These are phyloP conservation scores for Colletotrichum sidae DNA, from an alignment of 2,329 filamentous ascomycete species.

Conservation along the genomic window DNA sequence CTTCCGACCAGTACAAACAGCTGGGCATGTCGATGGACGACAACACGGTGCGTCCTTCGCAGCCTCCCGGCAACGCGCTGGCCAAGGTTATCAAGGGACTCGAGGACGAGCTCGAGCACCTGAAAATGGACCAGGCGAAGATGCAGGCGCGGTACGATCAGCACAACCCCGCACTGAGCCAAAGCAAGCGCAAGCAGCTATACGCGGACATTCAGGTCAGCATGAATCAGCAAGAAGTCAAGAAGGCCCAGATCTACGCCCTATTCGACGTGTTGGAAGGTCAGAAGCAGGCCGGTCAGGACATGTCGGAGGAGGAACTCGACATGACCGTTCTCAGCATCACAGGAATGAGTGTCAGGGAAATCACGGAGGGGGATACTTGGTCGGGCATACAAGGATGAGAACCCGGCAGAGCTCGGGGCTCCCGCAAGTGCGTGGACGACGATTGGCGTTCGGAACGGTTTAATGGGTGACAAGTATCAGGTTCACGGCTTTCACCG, in stretches of 20 bases:
- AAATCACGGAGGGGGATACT: conserved; percentile 55
- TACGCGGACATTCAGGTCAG: conserved; percentile 71
- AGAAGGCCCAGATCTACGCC: conserved; percentile 83
- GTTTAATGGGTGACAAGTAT: conserved; percentile 1
- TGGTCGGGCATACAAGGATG: conserved; percentile 54
- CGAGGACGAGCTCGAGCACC: conserved; percentile 81
- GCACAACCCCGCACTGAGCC: conserved; percentile 74
- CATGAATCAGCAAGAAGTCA: conserved; percentile 74
- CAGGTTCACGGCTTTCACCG: conserved; percentile 9
- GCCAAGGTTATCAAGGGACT: conserved; percentile 86
- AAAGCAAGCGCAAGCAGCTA: conserved; percentile 71
- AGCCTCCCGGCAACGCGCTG: conserved; percentile 78
- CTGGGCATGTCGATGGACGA: conserved; percentile 60
- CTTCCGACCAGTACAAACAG: conserved; percentile 60
- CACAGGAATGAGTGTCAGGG: conserved; percentile 57
- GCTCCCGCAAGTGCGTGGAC: conserved; percentile 23
- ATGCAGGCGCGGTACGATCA: conserved; percentile 73
- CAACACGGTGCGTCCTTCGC: conserved; percentile 72
- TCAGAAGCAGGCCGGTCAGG: conserved; percentile 74
- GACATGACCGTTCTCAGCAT: conserved; percentile 73
- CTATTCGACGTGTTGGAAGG: conserved; percentile 87
- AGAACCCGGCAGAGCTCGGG: conserved; percentile 5
- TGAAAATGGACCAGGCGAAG: conserved; percentile 75
- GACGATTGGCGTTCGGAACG: conserved; percentile 3
- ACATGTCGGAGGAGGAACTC: conserved; percentile 71